These are phyloP conservation scores for Crithidia fasciculata DNA, from an alignment of 208 protist species.

Conservation along the genomic window DNA sequence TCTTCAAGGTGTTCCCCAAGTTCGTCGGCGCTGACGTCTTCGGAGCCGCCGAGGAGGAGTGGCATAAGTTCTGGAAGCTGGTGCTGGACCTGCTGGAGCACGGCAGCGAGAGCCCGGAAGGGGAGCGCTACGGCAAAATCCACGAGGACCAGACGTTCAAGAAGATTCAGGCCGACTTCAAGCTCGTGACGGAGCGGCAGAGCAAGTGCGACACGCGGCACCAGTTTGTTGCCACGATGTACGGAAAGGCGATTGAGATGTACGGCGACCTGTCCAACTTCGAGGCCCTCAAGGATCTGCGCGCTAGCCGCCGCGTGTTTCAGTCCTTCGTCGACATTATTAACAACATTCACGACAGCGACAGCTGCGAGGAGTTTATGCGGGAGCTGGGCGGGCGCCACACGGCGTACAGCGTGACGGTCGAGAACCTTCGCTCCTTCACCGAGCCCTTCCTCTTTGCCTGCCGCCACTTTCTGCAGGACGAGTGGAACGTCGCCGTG, in stretches of 20 bases:
- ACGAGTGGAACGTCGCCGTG: slow-evolving; percentile 76
- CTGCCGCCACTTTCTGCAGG: slow-evolving; percentile 69
- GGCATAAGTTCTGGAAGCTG: slow-evolving; percentile 64
- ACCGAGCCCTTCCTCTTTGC: slow-evolving; percentile 73
- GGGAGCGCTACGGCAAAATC: slow-evolving; percentile 55
- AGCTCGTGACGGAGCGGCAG: slow-evolving; percentile 57
- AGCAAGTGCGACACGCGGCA: slow-evolving; percentile 41
- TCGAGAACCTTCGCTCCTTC: slow-evolving; percentile 53
- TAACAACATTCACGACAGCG: slow-evolving; percentile 46
- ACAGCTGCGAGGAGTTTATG: slow-evolving; percentile 52
- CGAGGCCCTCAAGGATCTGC: slow-evolving; percentile 62
- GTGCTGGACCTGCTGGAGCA: slow-evolving; percentile 61
- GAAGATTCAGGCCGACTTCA: slow-evolving; percentile 67
- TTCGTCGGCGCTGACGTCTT: slow-evolving; percentile 73
- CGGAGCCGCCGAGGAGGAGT: slow-evolving; percentile 56
- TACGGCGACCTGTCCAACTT: slow-evolving; percentile 62
- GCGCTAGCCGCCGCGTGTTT: slow-evolving; percentile 52
- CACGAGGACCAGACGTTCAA: slow-evolving; percentile 50
- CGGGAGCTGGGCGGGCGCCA: slow-evolving; percentile 64
- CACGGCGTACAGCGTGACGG: slow-evolving; percentile 58
- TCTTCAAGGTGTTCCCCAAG: slow-evolving; percentile 78
- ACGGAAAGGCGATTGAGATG: slow-evolving; percentile 74
- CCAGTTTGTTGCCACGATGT: slow-evolving; percentile 74
- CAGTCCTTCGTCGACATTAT: slow-evolving; percentile 56
- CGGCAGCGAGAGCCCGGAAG: slow-evolving; percentile 54